Base-by-base conservation (phyloP, 768 basidiomycete species). In the Lentinula guzmanii region DNA sequence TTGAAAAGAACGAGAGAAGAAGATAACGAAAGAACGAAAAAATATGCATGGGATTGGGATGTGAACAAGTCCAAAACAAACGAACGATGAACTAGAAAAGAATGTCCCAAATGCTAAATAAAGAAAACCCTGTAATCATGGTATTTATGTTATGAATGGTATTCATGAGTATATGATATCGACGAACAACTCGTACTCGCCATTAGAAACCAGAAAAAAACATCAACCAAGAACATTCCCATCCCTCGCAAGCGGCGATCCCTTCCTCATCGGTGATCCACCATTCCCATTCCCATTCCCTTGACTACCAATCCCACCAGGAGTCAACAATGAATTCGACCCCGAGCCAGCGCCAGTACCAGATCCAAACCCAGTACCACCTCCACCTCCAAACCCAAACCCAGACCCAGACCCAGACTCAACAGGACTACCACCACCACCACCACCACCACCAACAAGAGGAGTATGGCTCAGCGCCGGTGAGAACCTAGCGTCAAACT, bases 401-500 rank as follows among this genome's bases (percentile, higher is more conserved):
- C 13, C 42, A 43, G 16, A 11, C 5, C 74, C 8, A 65, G 37
- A 13, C 42, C 13, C 42, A 43, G 16, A 11, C 5, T 43, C 8
- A 18, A n/a, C 16, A 2, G 46, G 46, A 10, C 16, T 21, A 8
- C n/a, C n/a, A 7, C 18, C n/a, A 51, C 24, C 24, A 24, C 24
- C 24, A 24, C n/a, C n/a, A 6, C 18, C n/a, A 51, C 24, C 24
- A 24, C 24, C 24, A 24, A 3, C 24, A 24, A 3, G 28, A 28
- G 28, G 28, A 28, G 28, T 28, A 28, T 28, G 28, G 3, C 28
- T 28, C 28, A 28, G 3, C 28, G 28, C 28, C 28, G 55, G 79
- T 13, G 82, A 76, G 68, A 83, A 84, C 58, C 84, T 79, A 5
- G 84, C 67, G 64, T 87, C 86, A 69, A 88, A 88, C 24, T 68